Evolutionary conservation across 2,329 filamentous ascomycete species (phyloP), one percentile per base, ranked within the genome.

Genomic region (Stemphylium beticola): DNA sequence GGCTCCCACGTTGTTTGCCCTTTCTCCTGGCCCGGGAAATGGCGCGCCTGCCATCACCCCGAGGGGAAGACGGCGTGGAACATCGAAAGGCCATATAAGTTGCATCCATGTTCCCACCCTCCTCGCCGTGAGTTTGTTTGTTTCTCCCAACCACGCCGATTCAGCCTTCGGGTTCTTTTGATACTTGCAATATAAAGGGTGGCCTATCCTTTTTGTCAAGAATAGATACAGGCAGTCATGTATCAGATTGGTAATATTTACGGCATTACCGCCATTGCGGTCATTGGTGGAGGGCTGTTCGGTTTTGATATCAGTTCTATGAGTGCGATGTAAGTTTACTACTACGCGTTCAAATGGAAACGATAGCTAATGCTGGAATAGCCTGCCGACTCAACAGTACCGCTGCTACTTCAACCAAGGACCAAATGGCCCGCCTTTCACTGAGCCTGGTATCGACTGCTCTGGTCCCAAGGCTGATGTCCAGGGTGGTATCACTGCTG

Each of bases 231-330:
- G 24, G 38, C 58, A 64, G 22, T 48, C n/a, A 68, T 69, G 68
- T 71, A 71, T 61, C 66, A 72, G 45, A 80, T 84, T 48, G 81
- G 82, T 20, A 86, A 86, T 59, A 80, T 85, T 63, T 86, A 87
- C 67, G 72, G 81, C 52, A 83, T 85, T 60, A 81, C 83, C 49
- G 81, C 81, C 67, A 83, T 85, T 69, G 78, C 83, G 70, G 80
- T 84, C 58, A 80, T 81, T 78, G 88, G 88, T 62, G 88, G 88
- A 71, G 85, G 83, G 20, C 79, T 92, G 22, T 92, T 92, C 67
- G 90, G 90, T 64, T 92, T 92, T 71, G 90, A 92, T 76, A 91
- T 92, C 66, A 85, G 83, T 51, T 89, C 87, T 38, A 91, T 92
- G 88, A 87, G 84, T 53, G 77, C 77, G 9, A 77, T 78, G 65